phyloP scores from a whole-genome alignment of 2,329 filamentous ascomycete species.

The Colletotrichum cordylinicola region DNA sequence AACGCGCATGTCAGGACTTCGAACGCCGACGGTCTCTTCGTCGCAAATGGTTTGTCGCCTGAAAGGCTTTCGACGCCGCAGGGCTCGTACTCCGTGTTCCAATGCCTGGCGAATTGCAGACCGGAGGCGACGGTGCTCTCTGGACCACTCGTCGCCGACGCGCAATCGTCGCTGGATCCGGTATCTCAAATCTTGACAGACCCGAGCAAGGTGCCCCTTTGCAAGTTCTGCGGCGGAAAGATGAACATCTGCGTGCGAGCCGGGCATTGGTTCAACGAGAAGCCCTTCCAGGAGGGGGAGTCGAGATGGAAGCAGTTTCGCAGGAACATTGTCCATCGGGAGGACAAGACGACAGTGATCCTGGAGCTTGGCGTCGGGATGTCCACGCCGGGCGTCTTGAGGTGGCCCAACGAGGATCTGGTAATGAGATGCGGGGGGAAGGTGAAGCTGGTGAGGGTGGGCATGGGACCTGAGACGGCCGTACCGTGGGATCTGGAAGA shows the following conservation, averaged over 20 bases:
- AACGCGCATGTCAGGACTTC: conserved; percentile 32
- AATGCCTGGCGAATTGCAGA: conserved; percentile 33
- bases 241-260: conserved; percentile 26
- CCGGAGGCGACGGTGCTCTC: conserved; percentile 30
- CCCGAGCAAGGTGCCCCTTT: conserved; percentile 19
- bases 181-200: conserved; percentile 25
- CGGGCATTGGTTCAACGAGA: conserved; percentile 25
- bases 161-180: conserved; percentile 26
- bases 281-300: conserved; percentile 22
- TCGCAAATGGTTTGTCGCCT: conserved; percentile 29
- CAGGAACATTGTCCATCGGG: neutral
- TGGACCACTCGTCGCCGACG: conserved; percentile 26
- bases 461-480: conserved; percentile 21
- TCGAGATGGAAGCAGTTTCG: conserved; percentile 18
- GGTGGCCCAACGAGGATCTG: conserved; percentile 25
- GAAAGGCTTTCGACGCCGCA: conserved; percentile 34
- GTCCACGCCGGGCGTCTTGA: conserved; percentile 24
- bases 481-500: conserved; percentile 21
- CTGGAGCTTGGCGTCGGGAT: conserved; percentile 25
- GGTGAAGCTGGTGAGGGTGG: conserved; percentile 23
- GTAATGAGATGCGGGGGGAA: conserved; percentile 6
- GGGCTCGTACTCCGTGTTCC: conserved; percentile 33
- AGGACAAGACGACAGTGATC: conserved; percentile 12
- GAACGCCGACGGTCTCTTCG: conserved; percentile 37
- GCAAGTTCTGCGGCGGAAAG: conserved; percentile 21